Evolutionary conservation across 495 filamentous ascomycete genomes (phyloP), one percentile per base, ranked within the genome.

Genomic region (Penicillium pulvis): DNA sequence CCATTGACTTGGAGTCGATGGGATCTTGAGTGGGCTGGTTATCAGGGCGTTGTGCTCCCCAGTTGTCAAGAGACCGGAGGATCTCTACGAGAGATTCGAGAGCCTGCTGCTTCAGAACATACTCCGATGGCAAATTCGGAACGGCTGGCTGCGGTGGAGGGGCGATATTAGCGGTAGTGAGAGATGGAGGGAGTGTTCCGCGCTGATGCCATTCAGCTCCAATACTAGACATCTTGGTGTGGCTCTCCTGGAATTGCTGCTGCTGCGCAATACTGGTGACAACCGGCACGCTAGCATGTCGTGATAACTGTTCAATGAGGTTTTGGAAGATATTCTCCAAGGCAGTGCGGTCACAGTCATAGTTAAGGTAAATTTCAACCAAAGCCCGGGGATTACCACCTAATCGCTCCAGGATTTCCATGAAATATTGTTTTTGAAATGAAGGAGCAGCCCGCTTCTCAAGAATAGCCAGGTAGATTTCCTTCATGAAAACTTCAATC

Each of bases 281-380:
- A 5, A 92, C 85, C 0, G 92, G 86, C 11, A 86, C 79, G 53
- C 88, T 91, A 0, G 91, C 86, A 51, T 93, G 88, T 56, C 87
- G 87, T 17, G 93, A 93, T 10, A 98, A 74, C 72, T 98, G 93
- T 71, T 99, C 95, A 28, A 98, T 92, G 41, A 96, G 81, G 53
- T 81, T 79, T 71, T 99, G 93, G 72, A 96, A 97, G 66, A 98
- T 97, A 65, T 99, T 98, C 72, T 99, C 95, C 61, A 97, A 80
- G 2, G 89, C 88, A 23, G 90, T 90, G 33, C 92, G 81, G 65
- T 98, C 95, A 72, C 95, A 99, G 67, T 99, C 95, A 63, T 99
- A 99, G 70, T 99, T 99, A 54, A 99, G 83, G 71, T 98, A 99
- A 16, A 94, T 87, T 75, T 99, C 95, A 5, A 99, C 95, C 58